Conservation (phyloP, 495 filamentous ascomycete species). For the Hypoxylon intermedium region DNA sequence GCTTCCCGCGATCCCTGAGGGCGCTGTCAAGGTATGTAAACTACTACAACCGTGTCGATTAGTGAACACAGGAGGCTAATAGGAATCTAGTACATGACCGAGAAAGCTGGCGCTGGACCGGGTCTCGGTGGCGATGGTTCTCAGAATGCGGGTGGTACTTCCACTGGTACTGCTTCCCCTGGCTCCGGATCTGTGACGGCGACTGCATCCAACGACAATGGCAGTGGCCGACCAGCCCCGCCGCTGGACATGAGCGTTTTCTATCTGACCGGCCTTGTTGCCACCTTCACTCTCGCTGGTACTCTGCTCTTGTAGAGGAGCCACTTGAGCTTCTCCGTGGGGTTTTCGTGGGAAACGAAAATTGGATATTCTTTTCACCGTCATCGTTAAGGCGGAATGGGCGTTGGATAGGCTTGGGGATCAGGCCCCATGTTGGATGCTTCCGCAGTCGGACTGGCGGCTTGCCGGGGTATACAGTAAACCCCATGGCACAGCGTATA, state of each 20-base stretch:
- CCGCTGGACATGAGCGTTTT: slow-evolving; percentile 62
- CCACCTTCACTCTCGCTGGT: slow-evolving; percentile 68
- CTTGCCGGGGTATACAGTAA: not conserved
- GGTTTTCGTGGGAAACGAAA: not conserved
- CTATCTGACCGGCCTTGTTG: slow-evolving; percentile 60
- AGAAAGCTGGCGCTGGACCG: slow-evolving; percentile 74
- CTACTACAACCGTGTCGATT: not conserved
- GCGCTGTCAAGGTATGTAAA: slow-evolving; percentile 54
- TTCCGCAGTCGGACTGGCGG: slow-evolving; percentile 1
- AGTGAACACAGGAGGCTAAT: slow-evolving; percentile 22
- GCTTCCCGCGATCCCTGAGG: slow-evolving; percentile 78
- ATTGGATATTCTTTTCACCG: slow-evolving; percentile 1
- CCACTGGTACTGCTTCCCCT: slow-evolving; percentile 66
- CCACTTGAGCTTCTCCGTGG: not conserved
- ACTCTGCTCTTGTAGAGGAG: slow-evolving; percentile 64
- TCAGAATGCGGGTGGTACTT: slow-evolving; percentile 68
- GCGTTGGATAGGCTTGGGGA: slow-evolving; percentile 21
- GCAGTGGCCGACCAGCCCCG: slow-evolving; percentile 50
- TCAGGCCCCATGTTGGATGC: slow-evolving; percentile 10
- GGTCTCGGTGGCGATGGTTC: slow-evolving; percentile 77
- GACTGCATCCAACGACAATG: slow-evolving; percentile 47
- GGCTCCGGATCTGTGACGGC: slow-evolving; percentile 64
- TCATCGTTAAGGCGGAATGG: not conserved
- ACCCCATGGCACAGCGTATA: not conserved
- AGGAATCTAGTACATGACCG: slow-evolving; percentile 66